These are phyloP conservation scores for Davidsoniella neocaledoniae DNA, from an alignment of 2,329 filamentous ascomycete species.

Conservation along the genomic window DNA sequence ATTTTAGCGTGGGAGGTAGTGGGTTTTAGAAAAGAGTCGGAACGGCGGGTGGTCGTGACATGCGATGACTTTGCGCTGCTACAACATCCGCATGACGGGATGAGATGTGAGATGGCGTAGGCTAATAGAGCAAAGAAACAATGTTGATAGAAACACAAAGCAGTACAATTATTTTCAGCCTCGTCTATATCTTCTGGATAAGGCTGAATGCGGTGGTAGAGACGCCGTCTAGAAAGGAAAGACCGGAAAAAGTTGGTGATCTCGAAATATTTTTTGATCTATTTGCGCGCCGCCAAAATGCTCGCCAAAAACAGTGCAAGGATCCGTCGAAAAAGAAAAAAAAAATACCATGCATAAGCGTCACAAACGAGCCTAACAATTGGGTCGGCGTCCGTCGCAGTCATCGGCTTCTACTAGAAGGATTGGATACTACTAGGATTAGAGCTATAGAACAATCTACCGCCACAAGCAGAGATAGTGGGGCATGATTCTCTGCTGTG, in stretches of 20 bases:
- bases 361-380: neutral
- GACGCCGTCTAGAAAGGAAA: neutral
- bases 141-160: neutral
- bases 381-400: slow-evolving; percentile 6
- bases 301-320: neutral
- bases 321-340: neutral
- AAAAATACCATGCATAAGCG: slow-evolving; percentile 10
- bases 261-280: too few species aligned
- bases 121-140: neutral
- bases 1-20: neutral
- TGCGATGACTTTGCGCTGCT: slow-evolving; percentile 9
- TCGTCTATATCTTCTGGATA: neutral
- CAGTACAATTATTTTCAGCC: slow-evolving; percentile 5
- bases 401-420: slow-evolving; percentile 2
- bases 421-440: neutral
- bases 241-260: neutral
- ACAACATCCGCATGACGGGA: slow-evolving; percentile 10
- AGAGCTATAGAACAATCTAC: neutral
- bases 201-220: neutral
- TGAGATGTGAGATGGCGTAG: neutral
- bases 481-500: neutral
- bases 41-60: neutral
- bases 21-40: neutral
- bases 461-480: slow-evolving; percentile 5
- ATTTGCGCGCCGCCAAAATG: neutral